Base-by-base conservation (phyloP, 78 protist genomes). In the Tieghemostelium lacteum region DNA sequence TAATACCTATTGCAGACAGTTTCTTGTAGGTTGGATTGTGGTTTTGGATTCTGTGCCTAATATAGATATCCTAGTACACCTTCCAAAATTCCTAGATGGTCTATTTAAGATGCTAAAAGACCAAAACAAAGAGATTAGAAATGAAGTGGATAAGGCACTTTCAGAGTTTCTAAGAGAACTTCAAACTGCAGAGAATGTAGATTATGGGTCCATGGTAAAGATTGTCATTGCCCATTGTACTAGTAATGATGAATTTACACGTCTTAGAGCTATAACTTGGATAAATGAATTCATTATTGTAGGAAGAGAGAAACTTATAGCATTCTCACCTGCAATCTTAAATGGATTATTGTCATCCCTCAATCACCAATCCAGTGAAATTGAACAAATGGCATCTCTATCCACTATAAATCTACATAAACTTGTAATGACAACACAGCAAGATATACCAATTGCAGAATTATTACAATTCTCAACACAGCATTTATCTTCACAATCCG, bases 11-110 rank as follows among this genome's bases (percentile, higher is more conserved):
- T 75, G 88, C 45, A 75, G 92, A 87, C 94, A 87, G 37, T 93
- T 95, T 66, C 71, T 97, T 52, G 73, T 95, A 45, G 95, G 94
- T 17, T 97, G 98, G 98, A 65, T 98, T 62, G 29, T 77, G 1
- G 75, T 96, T 14, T 89, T 97, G 45, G 95, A 95, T 64, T 33
- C 77, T 54, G 93, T 96, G 29, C 97, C 96, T 36, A 94, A 96
- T 72, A 85, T 97, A 40, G 91, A 94, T 71, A 36, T 97, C 85
- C 66, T 93, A 10, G 20, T 69, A 7, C 69, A 97, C 94, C 88
- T 98, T 16, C 98, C 98, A 26, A 85, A 77, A 34, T 94, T 93
- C 28, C 83, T 97, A 49, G 95, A 76, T 52, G 99, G 99, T 39
- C 42, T 98, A 5, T 94, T 97, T 65, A 54, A 75, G 61, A 96